Evolutionary conservation across 2,329 filamentous ascomycete genomes (phyloP), one percentile per base, ranked within the genome.

Genomic region (Nigrospora osmanthi): DNA sequence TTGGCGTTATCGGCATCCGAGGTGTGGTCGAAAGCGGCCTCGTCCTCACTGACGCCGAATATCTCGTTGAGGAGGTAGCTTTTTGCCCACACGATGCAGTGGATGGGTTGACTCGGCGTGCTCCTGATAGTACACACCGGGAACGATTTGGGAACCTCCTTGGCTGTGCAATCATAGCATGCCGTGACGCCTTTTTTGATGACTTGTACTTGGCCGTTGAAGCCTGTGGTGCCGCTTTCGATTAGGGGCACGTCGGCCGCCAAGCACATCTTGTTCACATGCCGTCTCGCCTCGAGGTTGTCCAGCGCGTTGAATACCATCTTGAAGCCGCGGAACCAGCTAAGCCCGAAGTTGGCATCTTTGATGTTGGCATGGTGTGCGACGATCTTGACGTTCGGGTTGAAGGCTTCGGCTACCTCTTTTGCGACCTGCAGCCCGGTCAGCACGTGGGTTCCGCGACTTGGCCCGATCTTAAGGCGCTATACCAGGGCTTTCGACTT

Each of bases 81-180:
- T 69, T 97, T 98, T 16, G 80, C 91, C 93, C 93, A 98, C 2
- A 98, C 91, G 49, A 98, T 98, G 69, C 93, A 97, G 67, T 98
- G 93, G 37, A 98, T 97, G 1, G 91, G 88, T 58, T 97, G 91
- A 52, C 87, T 95, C 0, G 93, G 93, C 0, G 90, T 98, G 63
- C 89, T 96, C 62, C 93, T 81, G 56, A 98, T 97, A 2, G 93
- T 98, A 69, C 93, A 98, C 36, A 97, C 90, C 2, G 93, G 90
- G 59, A 94, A 97, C 1, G 85, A 86, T 63, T 95, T 97, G 6
- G 91, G 91, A 2, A 85, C 81, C 49, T 91, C 86, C 65, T 98
- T 98, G 2, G 82, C 78, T 13, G 82, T 86, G 69, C 93, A 98
- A 61, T 98, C 93, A 64, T 98, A 98, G 69, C 93, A 98, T 57